Conservation (phyloP, 495 filamentous ascomycete species). For the Penicillium tannophilum region DNA sequence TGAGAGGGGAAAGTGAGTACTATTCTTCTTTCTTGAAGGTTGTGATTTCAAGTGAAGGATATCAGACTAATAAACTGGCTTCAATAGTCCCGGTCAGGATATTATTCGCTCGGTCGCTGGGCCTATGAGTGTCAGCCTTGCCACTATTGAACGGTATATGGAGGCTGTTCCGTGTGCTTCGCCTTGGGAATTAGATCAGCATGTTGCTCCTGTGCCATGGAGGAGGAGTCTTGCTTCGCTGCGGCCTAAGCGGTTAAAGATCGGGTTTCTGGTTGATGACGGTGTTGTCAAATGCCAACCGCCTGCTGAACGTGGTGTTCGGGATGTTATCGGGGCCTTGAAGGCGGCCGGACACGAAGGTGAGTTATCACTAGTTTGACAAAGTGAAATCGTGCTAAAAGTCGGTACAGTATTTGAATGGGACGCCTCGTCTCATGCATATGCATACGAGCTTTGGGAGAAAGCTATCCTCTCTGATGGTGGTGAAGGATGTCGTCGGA, state of each 20-base stretch:
- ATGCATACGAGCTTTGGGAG: slow-evolving; percentile 44
- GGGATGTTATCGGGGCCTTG: slow-evolving; percentile 44
- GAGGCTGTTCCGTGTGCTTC: slow-evolving; percentile 27
- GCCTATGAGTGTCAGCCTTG: slow-evolving; percentile 29
- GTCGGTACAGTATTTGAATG: slow-evolving; percentile 44
- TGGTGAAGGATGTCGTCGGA: slow-evolving; percentile 50
- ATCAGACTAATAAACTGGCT: not conserved
- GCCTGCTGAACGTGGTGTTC: slow-evolving; percentile 47
- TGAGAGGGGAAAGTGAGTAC: slow-evolving; percentile 43
- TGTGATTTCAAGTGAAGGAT: not conserved
- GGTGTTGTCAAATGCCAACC: slow-evolving; percentile 59
- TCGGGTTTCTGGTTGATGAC: slow-evolving; percentile 57
- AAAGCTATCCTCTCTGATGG: slow-evolving; percentile 62
- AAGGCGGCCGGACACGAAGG: slow-evolving; percentile 46
- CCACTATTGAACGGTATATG: slow-evolving; percentile 35
- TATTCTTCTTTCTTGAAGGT: not conserved
- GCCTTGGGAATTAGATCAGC: slow-evolving; percentile 38
- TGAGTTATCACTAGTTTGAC: slow-evolving; percentile 20
- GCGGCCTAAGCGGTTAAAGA: slow-evolving; percentile 38
- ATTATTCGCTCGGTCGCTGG: slow-evolving; percentile 36
- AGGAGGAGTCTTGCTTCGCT: slow-evolving; percentile 31
- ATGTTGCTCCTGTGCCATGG: slow-evolving; percentile 48
- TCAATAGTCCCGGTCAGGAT: slow-evolving; percentile 31
- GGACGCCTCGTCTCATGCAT: slow-evolving; percentile 36
- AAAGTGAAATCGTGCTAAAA: not conserved